These are phyloP conservation scores for Mycena albidolilacea DNA, from an alignment of 768 basidiomycete species.

Conservation along the genomic window DNA sequence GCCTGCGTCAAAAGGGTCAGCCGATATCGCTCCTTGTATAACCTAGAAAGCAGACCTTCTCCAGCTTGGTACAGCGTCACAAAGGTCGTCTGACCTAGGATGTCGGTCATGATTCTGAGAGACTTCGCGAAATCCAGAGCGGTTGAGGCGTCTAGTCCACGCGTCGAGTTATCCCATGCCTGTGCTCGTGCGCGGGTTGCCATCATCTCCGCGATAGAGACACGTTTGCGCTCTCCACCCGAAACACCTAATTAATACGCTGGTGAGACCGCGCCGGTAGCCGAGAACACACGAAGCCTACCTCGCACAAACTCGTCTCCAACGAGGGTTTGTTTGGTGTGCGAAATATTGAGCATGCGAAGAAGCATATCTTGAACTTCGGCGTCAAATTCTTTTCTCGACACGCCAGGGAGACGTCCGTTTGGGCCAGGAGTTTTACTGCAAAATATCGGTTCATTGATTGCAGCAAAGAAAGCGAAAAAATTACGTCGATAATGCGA, in stretches of 20 bases:
- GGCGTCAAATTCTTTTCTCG: constrained; percentile 69
- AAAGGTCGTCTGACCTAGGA: constrained; percentile 85
- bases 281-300: neutral
- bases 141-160: constrained; percentile 86
- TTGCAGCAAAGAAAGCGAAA: constrained; percentile 17
- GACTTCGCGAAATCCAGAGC: constrained; percentile 89
- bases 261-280: neutral
- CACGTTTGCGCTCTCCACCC: constrained; percentile 84
- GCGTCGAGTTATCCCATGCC: constrained; percentile 90
- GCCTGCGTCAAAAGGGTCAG: neutral
- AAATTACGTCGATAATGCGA: constrained; percentile 72
- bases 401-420: constrained; percentile 78
- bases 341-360: constrained; percentile 86
- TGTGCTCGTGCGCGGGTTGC: constrained; percentile 85
- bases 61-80: constrained; percentile 89
- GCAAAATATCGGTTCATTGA: constrained; percentile 10
- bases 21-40: neutral
- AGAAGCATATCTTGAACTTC: constrained; percentile 75
- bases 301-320: constrained; percentile 89
- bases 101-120: constrained; percentile 86
- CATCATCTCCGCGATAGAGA: constrained; percentile 92
- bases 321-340: constrained; percentile 84
- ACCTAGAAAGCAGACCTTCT: constrained; percentile 55
- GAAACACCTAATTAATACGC: constrained; percentile 63
- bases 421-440: constrained; percentile 82